phyloP scores from a whole-genome alignment of 768 basidiomycete genomes.

The Amanita exitialis region DNA sequence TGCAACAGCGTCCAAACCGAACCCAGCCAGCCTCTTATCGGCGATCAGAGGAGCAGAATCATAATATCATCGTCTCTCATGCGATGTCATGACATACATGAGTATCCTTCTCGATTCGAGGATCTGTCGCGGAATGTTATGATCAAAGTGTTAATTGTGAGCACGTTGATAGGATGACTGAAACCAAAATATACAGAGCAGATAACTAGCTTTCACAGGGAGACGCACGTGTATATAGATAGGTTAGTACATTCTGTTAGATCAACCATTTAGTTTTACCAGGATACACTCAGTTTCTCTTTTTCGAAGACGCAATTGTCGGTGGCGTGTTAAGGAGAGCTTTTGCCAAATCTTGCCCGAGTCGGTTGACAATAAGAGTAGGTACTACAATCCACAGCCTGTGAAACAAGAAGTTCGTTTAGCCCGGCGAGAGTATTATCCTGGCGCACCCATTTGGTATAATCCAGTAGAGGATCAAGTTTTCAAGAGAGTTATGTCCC shows the following conservation, averaged over 20 bases:
- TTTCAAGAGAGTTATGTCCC: conserved; percentile 59
- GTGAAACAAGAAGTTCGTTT: not conserved
- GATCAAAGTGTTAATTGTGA: too few species aligned
- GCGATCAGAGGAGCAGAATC: conserved; percentile 14
- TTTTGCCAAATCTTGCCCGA: conserved; percentile 52
- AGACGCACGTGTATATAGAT: not conserved
- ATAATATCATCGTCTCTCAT: not conserved
- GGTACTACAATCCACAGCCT: conserved; percentile 80
- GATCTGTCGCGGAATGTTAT: too few species aligned
- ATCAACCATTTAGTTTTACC: too few species aligned
- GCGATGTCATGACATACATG: too few species aligned
- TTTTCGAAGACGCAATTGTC: conserved; percentile 4
- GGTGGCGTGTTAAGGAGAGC: conserved; percentile 23
- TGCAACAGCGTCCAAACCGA: conserved; percentile 46
- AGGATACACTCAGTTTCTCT: not conserved
- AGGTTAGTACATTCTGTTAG: too few species aligned
- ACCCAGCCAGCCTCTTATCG: conserved; percentile 36
- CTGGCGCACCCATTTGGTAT: conserved; percentile 66
- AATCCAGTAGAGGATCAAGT: conserved; percentile 52
- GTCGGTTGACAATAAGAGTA: conserved; percentile 39
- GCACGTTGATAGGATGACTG: too few species aligned
- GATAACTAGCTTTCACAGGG: not conserved
- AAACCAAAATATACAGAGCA: too few species aligned
- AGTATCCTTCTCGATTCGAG: too few species aligned
- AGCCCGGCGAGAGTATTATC: not conserved